A percentile compares a stretch with the other conserved stretches of the same genome.
Conservation (phyloP, 83 land plant genomes). For the Picea abies region DNA sequence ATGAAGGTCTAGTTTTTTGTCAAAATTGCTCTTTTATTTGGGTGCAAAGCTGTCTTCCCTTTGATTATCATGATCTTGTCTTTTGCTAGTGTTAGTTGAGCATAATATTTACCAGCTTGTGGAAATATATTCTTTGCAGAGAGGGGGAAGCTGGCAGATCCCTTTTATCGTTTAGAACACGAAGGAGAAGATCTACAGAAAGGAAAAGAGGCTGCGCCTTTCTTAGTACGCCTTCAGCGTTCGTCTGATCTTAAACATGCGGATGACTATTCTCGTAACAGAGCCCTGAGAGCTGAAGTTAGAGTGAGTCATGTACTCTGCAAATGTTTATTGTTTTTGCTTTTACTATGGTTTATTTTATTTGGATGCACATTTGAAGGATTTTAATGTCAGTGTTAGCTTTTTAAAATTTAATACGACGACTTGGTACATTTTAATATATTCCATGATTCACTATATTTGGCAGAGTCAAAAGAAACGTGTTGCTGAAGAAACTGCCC, state of each 20-base stretch:
- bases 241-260: constrained; percentile 79
- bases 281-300: constrained; percentile 74
- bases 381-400: neutral
- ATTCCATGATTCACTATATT: neutral
- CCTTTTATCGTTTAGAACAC: constrained; percentile 92
- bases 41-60: neutral
- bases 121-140: constrained; percentile 43
- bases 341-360: constrained; percentile 12
- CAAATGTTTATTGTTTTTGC: neutral
- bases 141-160: constrained; percentile 87
- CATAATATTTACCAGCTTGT: constrained; percentile 4
- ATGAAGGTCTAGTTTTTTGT: constrained; percentile 59
- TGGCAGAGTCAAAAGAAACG: constrained; percentile 88
- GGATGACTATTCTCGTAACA: constrained; percentile 83
- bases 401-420: neutral
- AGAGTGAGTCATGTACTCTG: constrained; percentile 46
- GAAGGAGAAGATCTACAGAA: constrained; percentile 82
- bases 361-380: neutral
- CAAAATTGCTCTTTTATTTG: constrained; percentile 9
- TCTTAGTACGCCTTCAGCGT: constrained; percentile 76
- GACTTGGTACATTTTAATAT: neutral
- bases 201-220: constrained; percentile 87
- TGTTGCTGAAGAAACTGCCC: constrained; percentile 77
- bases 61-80: neutral
- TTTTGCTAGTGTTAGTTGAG: neutral